Evolutionary conservation across 176 grass and related monocot species (phyloP), one percentile per base, ranked within the genome.

Genomic region (Cenchrus purpureus): DNA sequence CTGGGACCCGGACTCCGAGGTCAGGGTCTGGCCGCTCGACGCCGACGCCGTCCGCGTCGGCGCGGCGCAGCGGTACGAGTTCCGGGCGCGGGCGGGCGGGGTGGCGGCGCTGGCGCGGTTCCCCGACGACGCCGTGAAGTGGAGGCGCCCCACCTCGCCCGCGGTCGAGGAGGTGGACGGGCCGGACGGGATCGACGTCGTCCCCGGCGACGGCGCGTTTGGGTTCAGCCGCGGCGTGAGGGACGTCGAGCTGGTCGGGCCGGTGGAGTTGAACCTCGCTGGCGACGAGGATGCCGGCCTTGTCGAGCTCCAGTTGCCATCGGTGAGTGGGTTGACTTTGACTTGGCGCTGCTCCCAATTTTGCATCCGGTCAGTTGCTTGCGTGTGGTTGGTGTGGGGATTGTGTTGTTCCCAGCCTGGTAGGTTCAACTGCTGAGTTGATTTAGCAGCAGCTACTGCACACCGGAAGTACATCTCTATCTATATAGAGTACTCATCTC

Each of bases 241-340:
- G 86, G 81, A 88, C 50, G 56, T 98, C 6, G 93, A 96, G 44
- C 82, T 99, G 42, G 73, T 87, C 8, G 97, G 97, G 8, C 97
- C 93, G 53, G 66, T 99, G n/a, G 84, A 99, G 60, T 42, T 99
- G 76, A 73, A 76, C 32, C 76, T 94, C 67, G 65, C 80, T 32
- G 74, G 80, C 17, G 80, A 83, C 60, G 34, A 86, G 59, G 84
- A 79, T 20, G 77, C 80, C 34, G 86, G 77, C 57, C 70, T 64
- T 71, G 77, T 92, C n/a, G 89, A 91, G 82, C 91, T 99, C 52
- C 90, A 71, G 45, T 86, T 96, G 48, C 86, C 91, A 6, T 71
- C 86, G 63, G 97, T 99, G 59, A 96, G 93, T 89, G 74, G 40
- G 65, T 90, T 83, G 84, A 86, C 88, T 92, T 81, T 54, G 14